Percentiles rank a stretch among this genome's conserved stretches.
Evolutionary conservation across 148 eudicot genomes (phyloP).

Genomic region (Persicaria tinctoria): DNA sequence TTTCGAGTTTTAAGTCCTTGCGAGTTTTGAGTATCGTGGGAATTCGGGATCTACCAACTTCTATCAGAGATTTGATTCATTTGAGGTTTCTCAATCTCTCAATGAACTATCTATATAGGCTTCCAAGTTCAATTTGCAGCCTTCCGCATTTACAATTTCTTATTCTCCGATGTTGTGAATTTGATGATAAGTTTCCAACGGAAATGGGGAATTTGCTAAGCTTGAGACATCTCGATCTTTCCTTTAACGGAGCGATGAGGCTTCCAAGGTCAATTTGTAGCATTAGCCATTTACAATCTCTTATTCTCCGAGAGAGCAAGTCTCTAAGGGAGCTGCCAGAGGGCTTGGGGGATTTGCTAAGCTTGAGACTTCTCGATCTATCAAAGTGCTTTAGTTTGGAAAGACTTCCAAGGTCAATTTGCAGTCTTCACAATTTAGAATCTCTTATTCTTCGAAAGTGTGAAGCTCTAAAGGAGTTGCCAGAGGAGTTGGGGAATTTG

Average conservation of each 20-base stretch:
- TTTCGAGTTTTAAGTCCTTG: constrained; percentile 6
- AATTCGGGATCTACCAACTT: too few species aligned
- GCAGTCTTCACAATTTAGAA: too few species aligned
- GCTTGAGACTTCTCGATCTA: constrained; percentile 12
- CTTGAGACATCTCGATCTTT: constrained; percentile 22
- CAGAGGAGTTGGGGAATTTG: not conserved
- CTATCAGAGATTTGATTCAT: too few species aligned
- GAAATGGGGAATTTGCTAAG: constrained; percentile 15
- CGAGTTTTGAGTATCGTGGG: constrained; percentile 14
- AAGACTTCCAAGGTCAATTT: too few species aligned
- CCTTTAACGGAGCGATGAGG: not conserved
- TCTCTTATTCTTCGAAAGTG: too few species aligned
- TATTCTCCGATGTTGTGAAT: constrained; percentile 11
- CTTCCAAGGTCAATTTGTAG: not conserved
- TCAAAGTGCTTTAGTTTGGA: too few species aligned
- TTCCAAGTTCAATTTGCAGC: too few species aligned
- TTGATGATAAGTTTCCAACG: not conserved
- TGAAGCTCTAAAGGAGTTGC: too few species aligned
- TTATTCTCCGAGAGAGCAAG: not conserved
- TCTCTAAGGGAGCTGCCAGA: not conserved
- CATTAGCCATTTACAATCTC: constrained; percentile 16
- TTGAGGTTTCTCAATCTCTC: too few species aligned
- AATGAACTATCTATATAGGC: too few species aligned
- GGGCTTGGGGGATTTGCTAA: not conserved
- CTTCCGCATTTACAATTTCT: not conserved